Percentiles rank a stretch among this genome's conserved stretches.
These are phyloP conservation scores for Phytophthora crassamura DNA, from an alignment of 352 stramenopile genomes.

Conservation along the genomic window DNA sequence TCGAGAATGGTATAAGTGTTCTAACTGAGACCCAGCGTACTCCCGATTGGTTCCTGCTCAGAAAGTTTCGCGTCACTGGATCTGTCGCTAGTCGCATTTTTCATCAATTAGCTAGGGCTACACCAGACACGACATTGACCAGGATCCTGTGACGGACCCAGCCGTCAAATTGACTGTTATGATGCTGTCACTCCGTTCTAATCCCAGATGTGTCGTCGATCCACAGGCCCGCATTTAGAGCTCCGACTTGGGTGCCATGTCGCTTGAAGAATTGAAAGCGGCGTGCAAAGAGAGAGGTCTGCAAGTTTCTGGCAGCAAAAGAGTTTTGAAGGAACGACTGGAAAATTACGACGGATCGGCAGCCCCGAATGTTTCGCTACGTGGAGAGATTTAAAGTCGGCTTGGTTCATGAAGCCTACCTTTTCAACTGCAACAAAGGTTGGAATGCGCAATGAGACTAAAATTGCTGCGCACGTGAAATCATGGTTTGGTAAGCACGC, in stretches of 20 bases:
- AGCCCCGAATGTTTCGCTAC: background rate
- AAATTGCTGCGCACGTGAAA: conserved; percentile 1
- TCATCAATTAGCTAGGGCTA: conserved; percentile 4
- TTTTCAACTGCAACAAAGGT: conserved; percentile 3
- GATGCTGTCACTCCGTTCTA: background rate
- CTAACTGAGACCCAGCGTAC: conserved; percentile 1
- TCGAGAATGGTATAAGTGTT: background rate
- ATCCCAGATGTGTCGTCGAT: background rate
- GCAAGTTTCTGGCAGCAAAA: conserved; percentile 1
- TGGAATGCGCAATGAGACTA: background rate
- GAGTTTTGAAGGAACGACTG: conserved; percentile 3
- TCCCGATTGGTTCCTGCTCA: no score
- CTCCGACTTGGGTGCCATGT: background rate
- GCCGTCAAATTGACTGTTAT: background rate
- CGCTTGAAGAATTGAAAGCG: conserved; percentile 1
- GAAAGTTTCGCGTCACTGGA: conserved; percentile 12
- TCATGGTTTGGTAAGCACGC: background rate
- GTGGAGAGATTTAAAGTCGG: conserved; percentile 3
- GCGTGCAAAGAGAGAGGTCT: background rate
- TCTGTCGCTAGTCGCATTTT: conserved; percentile 9
- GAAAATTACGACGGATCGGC: background rate
- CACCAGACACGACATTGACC: background rate
- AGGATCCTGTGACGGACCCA: conserved; percentile 2
- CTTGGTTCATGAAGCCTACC: conserved; percentile 3
- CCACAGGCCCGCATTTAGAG: background rate